Evolutionary conservation across 345 rosid genomes (phyloP).

Genomic region (Camelina neglecta): DNA sequence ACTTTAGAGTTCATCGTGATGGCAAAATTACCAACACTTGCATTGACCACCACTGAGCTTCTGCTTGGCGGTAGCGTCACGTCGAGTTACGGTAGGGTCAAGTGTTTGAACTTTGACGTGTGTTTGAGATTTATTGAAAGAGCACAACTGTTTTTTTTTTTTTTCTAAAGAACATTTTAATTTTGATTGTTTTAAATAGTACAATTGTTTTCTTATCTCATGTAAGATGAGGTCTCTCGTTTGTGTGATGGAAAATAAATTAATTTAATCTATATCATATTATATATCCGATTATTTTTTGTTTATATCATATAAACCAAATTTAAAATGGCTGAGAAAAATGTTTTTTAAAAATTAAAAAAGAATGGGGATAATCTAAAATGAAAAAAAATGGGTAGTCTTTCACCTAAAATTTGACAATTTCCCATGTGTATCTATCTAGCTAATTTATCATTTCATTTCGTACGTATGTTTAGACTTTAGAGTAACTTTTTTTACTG

Average conservation of each 20-base stretch:
- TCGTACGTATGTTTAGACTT: neutral
- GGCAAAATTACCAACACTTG: neutral
- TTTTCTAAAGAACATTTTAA: no score
- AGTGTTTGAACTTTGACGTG: neutral
- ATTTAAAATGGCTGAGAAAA: no score
- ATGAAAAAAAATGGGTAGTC: neutral
- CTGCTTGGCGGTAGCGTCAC: slow-evolving; percentile 15
- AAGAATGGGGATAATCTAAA: neutral
- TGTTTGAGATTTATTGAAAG: neutral
- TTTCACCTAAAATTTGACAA: neutral
- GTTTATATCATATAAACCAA: neutral
- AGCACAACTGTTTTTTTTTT: neutral
- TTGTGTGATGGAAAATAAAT: no score
- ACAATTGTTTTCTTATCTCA: neutral
- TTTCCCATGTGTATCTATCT: no score
- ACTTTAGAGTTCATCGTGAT: neutral
- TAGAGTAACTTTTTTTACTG: neutral
- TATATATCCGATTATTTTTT: no score
- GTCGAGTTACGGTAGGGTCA: neutral
- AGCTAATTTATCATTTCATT: neutral
- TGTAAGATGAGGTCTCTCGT: no score
- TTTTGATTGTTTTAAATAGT: no score
- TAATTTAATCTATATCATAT: no score
- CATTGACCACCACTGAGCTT: neutral
- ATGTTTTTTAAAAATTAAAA: no score